phyloP scores from a whole-genome alignment of 2,329 filamentous ascomycete species.

The Aspergillus puulaauensis region DNA sequence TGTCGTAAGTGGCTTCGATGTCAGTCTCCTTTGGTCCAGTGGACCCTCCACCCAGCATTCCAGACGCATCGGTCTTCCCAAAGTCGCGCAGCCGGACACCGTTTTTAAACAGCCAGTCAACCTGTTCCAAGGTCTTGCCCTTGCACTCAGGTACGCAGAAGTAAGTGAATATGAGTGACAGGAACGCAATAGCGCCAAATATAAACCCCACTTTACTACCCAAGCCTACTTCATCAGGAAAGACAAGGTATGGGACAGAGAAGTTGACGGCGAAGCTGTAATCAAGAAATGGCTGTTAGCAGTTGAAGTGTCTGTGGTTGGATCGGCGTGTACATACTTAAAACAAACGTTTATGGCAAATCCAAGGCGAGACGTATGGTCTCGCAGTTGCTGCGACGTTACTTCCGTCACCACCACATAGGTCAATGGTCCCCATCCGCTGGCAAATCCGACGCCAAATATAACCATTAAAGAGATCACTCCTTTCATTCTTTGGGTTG shows the following conservation, averaged over 20 bases:
- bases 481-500: not conserved
- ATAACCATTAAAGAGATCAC: constrained; percentile 17
- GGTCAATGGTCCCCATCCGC: constrained; percentile 20
- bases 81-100: constrained; percentile 1
- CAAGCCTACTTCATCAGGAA: constrained; percentile 35
- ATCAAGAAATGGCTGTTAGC: not conserved
- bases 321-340: not conserved
- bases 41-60: not conserved
- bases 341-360: constrained; percentile 7
- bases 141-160: constrained; percentile 21
- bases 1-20: not conserved
- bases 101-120: constrained; percentile 6
- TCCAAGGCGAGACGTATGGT: constrained; percentile 7
- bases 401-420: constrained; percentile 23
- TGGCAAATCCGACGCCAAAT: constrained; percentile 14
- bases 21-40: not conserved
- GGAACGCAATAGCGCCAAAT: not conserved
- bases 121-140: constrained; percentile 13
- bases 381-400: constrained; percentile 13
- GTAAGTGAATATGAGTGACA: constrained; percentile 25
- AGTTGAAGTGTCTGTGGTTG: no score
- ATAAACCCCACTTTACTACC: constrained; percentile 26
- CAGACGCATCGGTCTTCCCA: constrained; percentile 1
- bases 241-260: constrained; percentile 40
- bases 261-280: constrained; percentile 31